These are phyloP conservation scores for Tothia fuscella DNA, from an alignment of 2,329 filamentous ascomycete genomes.

Conservation along the genomic window DNA sequence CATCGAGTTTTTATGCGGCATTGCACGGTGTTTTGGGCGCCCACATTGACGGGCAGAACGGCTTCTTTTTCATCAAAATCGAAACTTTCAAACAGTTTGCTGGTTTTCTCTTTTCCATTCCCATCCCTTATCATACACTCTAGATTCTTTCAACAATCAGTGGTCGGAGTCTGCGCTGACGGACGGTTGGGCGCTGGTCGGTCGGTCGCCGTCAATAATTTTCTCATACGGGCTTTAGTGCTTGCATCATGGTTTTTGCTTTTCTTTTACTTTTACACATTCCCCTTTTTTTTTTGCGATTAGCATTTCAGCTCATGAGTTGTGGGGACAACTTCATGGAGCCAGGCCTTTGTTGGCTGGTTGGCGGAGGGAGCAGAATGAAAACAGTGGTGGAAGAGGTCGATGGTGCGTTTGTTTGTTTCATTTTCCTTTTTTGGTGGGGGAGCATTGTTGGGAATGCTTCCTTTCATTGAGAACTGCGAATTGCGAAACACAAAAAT, in stretches of 20 bases:
- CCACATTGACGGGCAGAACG: not conserved
- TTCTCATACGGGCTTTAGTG: no score
- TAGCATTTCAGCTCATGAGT: not conserved
- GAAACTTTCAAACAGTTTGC: not conserved
- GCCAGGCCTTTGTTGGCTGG: not conserved
- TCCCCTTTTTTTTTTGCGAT: not conserved
- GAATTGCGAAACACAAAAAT: not conserved
- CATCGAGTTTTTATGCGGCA: conserved; percentile 8
- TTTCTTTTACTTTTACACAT: not conserved
- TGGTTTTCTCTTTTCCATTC: not conserved
- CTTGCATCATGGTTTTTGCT: no score
- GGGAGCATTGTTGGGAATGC: not conserved
- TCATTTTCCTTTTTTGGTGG: not conserved
- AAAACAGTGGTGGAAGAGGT: not conserved
- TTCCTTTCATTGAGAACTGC: not conserved
- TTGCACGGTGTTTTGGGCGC: conserved; percentile 12
- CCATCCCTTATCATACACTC: not conserved
- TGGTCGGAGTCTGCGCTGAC: not conserved
- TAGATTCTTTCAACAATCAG: conserved; percentile 1
- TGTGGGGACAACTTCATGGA: no score
- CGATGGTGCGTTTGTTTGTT: not conserved
- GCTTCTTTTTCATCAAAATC: conserved; percentile 2
- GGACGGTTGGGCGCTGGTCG: conserved; percentile 1
- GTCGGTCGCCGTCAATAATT: conserved; percentile 3
- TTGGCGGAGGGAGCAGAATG: not conserved